These are phyloP conservation scores for Ganoderma meredithae DNA, from an alignment of 1,284 basidiomycete species.

Conservation along the genomic window DNA sequence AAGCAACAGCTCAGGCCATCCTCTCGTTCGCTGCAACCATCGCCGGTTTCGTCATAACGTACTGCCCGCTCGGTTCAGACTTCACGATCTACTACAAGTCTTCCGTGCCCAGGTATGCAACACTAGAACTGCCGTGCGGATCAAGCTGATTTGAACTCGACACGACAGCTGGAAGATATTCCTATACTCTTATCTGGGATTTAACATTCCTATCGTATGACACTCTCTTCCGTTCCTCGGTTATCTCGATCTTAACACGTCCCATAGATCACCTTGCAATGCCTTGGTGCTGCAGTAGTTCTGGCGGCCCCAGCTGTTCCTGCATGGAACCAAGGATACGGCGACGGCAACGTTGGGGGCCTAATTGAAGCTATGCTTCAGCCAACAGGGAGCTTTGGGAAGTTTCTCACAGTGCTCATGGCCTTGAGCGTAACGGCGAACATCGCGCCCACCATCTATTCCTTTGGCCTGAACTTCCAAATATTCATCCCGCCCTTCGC, in stretches of 20 bases:
- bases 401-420: slow-evolving; percentile 87
- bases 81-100: slow-evolving; percentile 74
- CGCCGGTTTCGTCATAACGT: slow-evolving; percentile 80
- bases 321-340: slow-evolving; percentile 72
- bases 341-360: slow-evolving; percentile 70
- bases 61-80: slow-evolving; percentile 71
- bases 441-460: slow-evolving; percentile 87
- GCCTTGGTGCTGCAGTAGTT: slow-evolving; percentile 79
- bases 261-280: slow-evolving; percentile 64
- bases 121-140: background rate
- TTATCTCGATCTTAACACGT: background rate
- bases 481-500: slow-evolving; percentile 75
- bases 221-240: background rate
- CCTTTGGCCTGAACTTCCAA: slow-evolving; percentile 84
- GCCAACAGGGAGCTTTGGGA: slow-evolving; percentile 79
- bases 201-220: slow-evolving; percentile 72
- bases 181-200: slow-evolving; percentile 76
- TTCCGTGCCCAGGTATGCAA: slow-evolving; percentile 59
- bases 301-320: slow-evolving; percentile 68
- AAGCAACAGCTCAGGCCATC: slow-evolving; percentile 60
- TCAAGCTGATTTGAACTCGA: background rate
- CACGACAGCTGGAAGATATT: slow-evolving; percentile 73
- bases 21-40: slow-evolving; percentile 73
- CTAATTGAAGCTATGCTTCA: slow-evolving; percentile 79
- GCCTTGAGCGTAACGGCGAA: slow-evolving; percentile 86